Base-by-base conservation (phyloP, 1,139 yeast genomes). In the Suhomyces panamericanus region DNA sequence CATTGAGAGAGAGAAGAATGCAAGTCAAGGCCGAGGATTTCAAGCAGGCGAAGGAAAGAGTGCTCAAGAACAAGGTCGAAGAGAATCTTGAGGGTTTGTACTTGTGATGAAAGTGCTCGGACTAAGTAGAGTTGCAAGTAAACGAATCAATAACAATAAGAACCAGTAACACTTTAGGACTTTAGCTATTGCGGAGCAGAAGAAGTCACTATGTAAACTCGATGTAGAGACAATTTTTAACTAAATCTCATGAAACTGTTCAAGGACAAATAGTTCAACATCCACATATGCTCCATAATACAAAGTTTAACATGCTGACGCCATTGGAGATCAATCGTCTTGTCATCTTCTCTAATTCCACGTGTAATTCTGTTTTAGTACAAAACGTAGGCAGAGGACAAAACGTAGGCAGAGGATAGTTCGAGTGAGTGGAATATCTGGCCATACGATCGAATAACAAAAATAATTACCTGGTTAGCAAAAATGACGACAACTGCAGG, bases 1-100 rank as follows among this genome's bases (percentile, higher is more conserved):
- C 99, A 6, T 77, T 95, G 62, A 82, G 99, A 70, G 99, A 95
- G 68, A 85, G 99, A 69, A 84, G 99, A 73, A 93, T 93, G 98
- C 95, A 89, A 73, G 99, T 95, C 35, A 88, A 91, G 40, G 95
- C 95, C 26, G 91, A 88, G 51, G 99, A 95, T 66, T 95, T 95
- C 75, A 84, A 87, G 63, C 83, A 85, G 56, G 99, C 98, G 12
- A 87, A 93, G 70, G 99, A 95, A 67, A 83, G 98, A 59, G 97
- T 95, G 43, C 79, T 95, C 81, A 95, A 93, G 80, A 95, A 93
- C 63, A 95, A 95, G 79, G 91, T 91, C 46, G 99, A 93, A 67
- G 98, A 93, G 72, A 91, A 90, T 59, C 81, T 93, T 55, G 99
- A 93, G 70, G 98, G 99, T 42, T 78, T 93, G 57, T 93, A 93